phyloP scores from a whole-genome alignment of 108 stramenopile species.

The Cyclostephanos tholiformis region DNA sequence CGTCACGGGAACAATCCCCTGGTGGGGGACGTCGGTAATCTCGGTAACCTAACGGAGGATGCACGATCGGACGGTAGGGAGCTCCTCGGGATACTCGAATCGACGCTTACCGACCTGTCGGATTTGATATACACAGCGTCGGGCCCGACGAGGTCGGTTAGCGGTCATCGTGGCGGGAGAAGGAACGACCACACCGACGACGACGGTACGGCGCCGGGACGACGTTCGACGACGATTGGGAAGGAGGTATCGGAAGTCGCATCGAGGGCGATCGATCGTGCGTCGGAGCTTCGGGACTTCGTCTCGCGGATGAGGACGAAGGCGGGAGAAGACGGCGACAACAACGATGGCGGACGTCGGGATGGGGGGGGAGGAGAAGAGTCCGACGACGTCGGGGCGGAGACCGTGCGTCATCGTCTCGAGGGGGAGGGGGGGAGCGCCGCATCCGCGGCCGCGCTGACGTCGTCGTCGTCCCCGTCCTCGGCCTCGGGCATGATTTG shows the following conservation, averaged over 20 bases:
- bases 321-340: conserved; percentile 6
- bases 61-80: conserved; percentile 64
- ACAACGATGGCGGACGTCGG: conserved; percentile 18
- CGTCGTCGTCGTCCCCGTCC: conserved; percentile 18
- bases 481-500: conserved; percentile 27
- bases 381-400: conserved; percentile 45
- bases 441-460: too few species aligned
- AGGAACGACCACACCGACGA: background rate
- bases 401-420: conserved; percentile 61
- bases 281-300: conserved; percentile 61
- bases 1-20: conserved; percentile 73
- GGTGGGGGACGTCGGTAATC: conserved; percentile 76
- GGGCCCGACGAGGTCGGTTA: background rate
- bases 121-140: conserved; percentile 38
- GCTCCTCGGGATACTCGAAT: conserved; percentile 49
- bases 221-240: conserved; percentile 18
- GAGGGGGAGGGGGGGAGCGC: conserved; percentile 47
- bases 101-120: conserved; percentile 51
- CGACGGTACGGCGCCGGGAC: conserved; percentile 19
- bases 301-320: conserved; percentile 54
- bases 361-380: conserved; percentile 35
- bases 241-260: conserved; percentile 33
- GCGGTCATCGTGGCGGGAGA: too few species aligned
- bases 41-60: conserved; percentile 51
- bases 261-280: conserved; percentile 31